These are phyloP conservation scores for Glaciozyma antarctica DNA, from an alignment of 768 basidiomycete genomes.

Conservation along the genomic window DNA sequence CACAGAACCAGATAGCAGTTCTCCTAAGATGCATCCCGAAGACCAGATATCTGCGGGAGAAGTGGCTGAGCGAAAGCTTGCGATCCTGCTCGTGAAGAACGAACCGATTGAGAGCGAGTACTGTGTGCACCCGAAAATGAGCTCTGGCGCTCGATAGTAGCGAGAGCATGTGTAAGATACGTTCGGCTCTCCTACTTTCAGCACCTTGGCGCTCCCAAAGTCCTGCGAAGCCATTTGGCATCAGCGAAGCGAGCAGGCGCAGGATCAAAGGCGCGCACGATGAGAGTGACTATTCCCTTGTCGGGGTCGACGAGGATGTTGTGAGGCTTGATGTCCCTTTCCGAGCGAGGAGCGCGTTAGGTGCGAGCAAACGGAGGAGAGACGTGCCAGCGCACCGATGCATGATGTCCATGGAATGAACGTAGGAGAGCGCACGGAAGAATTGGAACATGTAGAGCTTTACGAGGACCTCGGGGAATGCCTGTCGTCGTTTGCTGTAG, in stretches of 20 bases:
- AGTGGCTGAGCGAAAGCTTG: too few species aligned
- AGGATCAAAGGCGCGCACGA: neutral
- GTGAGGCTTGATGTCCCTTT: slow-evolving; percentile 97
- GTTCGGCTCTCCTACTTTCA: slow-evolving; percentile 92
- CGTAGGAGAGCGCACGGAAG: slow-evolving; percentile 91
- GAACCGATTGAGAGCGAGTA: slow-evolving; percentile 93
- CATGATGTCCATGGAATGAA: slow-evolving; percentile 89
- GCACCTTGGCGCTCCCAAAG: slow-evolving; percentile 97
- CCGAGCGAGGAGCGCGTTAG: neutral
- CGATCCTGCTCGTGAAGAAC: slow-evolving; percentile 35
- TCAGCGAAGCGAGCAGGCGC: too few species aligned
- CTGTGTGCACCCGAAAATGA: slow-evolving; percentile 97
- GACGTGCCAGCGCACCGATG: neutral
- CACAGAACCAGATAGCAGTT: slow-evolving; percentile 93
- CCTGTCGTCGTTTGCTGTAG: slow-evolving; percentile 95
- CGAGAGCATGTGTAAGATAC: slow-evolving; percentile 99
- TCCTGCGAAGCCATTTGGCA: slow-evolving; percentile 58
- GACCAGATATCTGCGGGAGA: slow-evolving; percentile 80
- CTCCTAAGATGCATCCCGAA: slow-evolving; percentile 98
- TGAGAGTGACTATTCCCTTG: neutral
- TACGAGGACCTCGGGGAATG: slow-evolving; percentile 97
- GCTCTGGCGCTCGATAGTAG: slow-evolving; percentile 96
- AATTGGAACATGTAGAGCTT: slow-evolving; percentile 69
- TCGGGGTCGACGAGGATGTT: slow-evolving; percentile 73
- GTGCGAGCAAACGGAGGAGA: too few species aligned